Base-by-base conservation (phyloP, 805 yeast genomes). In the Pichia rugopelliculosa region DNA sequence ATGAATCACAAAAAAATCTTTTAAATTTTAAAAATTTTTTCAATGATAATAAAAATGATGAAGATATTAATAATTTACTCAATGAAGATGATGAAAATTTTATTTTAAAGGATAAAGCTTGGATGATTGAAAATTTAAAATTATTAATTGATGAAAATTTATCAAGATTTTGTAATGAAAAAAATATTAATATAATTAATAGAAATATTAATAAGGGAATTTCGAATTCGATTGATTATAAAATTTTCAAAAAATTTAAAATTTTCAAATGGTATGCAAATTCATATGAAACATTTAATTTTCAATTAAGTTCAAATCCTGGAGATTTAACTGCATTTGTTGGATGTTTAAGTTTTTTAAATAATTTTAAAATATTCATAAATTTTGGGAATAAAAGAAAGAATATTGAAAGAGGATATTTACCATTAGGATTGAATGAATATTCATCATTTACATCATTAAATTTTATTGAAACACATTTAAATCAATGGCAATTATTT, bases 71-170 rank as follows among this genome's bases (percentile, higher is more conserved):
- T 17, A 4, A 11, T 18, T 15, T 9, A 10, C n/a, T 27, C 21
- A 45, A 43, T n/a, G 22, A 34, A 17, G 8, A 34, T 9, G 27
- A 27, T 34, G 33, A 30, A 12, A 25, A 24, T 42, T n/a, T 9
- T 15, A 15, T 17, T 24, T 12, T 23, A 8, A 42, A 34, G 21
- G 41, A 48, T 38, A 40, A 45, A 36, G n/a, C 20, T 15, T 57
- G 63, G 61, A 53, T 62, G 36, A 34, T 53, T 23, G 53, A 52
- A 18, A 68, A 61, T 48, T 38, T 61, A 1, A 42, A 52, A 26
- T 24, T 61, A 9, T 42, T 68, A 34, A 53, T 66, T n/a, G 67
- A 69, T 41, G 69, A 68, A 44, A 42, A 60, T 25, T 50, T 65
- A 21, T 55, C 68, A 1, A 39, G 49, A n/a, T 67, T 53, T 50